Conservation (phyloP, 345 rosid genomes). For the Hirschfeldia incana region DNA sequence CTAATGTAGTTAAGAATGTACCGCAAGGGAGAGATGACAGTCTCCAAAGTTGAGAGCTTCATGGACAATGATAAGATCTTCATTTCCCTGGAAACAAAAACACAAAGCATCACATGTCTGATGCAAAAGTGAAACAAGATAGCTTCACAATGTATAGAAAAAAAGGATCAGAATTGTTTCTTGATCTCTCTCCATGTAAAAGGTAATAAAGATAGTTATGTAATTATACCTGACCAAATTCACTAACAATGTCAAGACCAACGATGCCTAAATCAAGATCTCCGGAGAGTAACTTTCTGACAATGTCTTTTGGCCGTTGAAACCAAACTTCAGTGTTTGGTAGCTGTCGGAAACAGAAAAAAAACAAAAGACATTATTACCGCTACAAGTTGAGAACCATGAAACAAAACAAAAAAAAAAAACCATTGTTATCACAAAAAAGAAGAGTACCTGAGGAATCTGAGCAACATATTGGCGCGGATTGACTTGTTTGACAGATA, state of each 20-base stretch:
- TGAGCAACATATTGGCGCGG: slow-evolving; percentile 92
- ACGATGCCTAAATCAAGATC: slow-evolving; percentile 94
- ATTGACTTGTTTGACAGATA: slow-evolving; percentile 80
- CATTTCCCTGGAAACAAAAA: slow-evolving; percentile 59
- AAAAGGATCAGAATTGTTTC: neutral
- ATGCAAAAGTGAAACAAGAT: neutral
- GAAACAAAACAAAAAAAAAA: neutral
- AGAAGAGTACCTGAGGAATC: slow-evolving; percentile 66
- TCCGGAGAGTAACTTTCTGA: slow-evolving; percentile 79
- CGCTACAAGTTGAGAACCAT: neutral
- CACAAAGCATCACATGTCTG: neutral
- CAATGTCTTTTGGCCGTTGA: slow-evolving; percentile 94
- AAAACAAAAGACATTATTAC: neutral
- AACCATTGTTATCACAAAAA: too few species aligned
- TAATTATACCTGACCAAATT: slow-evolving; percentile 65
- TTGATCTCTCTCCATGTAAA: too few species aligned
- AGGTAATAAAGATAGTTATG: neutral
- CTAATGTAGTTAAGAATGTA: slow-evolving; percentile 38
- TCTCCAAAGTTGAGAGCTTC: slow-evolving; percentile 91
- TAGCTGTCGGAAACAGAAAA: slow-evolving; percentile 45
- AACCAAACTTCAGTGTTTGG: slow-evolving; percentile 92
- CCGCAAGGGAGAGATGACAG: slow-evolving; percentile 86
- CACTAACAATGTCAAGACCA: slow-evolving; percentile 82
- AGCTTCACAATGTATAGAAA: neutral
- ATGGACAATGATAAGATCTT: slow-evolving; percentile 84